Evolutionary conservation across 257 asterid species (phyloP).

Genomic region (Petunia axillaris): DNA sequence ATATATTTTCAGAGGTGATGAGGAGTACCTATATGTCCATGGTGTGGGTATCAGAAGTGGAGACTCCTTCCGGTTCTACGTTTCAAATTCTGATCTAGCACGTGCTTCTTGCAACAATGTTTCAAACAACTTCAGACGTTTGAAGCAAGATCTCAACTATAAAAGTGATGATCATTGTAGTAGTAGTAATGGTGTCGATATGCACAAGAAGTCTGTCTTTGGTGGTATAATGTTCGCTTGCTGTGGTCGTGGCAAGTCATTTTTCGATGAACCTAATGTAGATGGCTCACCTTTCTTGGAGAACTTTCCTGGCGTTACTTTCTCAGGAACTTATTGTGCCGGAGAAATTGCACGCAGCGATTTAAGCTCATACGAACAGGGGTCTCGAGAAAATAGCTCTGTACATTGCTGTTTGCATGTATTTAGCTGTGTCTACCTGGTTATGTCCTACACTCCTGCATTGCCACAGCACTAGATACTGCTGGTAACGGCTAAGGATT

Average conservation of each 20-base stretch:
- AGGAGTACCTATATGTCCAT: conserved; percentile 70
- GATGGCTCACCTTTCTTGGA: conserved; percentile 65
- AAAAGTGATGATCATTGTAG: not conserved
- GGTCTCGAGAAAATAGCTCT: conserved; percentile 39
- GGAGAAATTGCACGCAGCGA: conserved; percentile 71
- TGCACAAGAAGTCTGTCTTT: conserved; percentile 49
- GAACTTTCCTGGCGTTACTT: conserved; percentile 67
- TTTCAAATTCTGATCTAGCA: conserved; percentile 62
- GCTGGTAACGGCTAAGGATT: not conserved
- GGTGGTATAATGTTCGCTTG: conserved; percentile 77
- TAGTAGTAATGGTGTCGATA: not conserved
- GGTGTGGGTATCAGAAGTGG: conserved; percentile 72
- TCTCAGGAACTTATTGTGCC: conserved; percentile 72
- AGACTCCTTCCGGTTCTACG: conserved; percentile 67
- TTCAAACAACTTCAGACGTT: conserved; percentile 46
- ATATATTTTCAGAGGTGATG: conserved; percentile 64
- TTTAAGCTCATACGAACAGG: conserved; percentile 45
- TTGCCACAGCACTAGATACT: not conserved
- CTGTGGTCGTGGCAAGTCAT: conserved; percentile 69
- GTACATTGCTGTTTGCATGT: conserved; percentile 55
- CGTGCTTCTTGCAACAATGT: conserved; percentile 45
- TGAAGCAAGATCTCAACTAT: conserved; percentile 41
- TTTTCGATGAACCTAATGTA: conserved; percentile 51
- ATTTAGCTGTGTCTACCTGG: conserved; percentile 65
- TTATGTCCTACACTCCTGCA: conserved; percentile 64